phyloP scores from a whole-genome alignment of 495 filamentous ascomycete species.

The Aspergillus egyptiacus region DNA sequence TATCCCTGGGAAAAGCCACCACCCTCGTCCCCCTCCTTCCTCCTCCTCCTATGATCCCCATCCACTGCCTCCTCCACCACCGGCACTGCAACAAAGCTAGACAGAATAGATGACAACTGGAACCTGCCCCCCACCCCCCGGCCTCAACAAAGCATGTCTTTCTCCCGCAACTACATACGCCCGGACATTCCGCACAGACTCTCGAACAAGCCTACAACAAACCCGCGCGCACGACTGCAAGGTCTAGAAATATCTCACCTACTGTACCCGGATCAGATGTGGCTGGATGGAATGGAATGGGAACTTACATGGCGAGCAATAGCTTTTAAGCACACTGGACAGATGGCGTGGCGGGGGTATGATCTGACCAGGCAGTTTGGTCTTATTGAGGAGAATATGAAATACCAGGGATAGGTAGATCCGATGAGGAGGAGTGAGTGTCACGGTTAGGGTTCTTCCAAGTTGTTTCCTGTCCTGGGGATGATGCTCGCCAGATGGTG shows the following conservation, averaged over 20 bases:
- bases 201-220: conserved; percentile 19
- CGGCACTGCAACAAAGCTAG: conserved; percentile 3
- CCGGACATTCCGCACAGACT: conserved; percentile 9
- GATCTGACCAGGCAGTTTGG: conserved; percentile 16
- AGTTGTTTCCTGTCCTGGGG: conserved; percentile 12
- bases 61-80: neutral
- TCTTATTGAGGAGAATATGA: conserved; percentile 18
- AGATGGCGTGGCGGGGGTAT: conserved; percentile 15
- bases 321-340: conserved; percentile 17
- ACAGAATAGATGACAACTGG: conserved; percentile 8
- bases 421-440: too few species aligned
- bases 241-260: conserved; percentile 3
- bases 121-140: too few species aligned
- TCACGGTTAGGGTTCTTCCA: too few species aligned
- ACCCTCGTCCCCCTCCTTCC: too few species aligned
- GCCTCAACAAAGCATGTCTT: too few species aligned
- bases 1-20: too few species aligned
- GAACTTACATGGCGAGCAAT: conserved; percentile 13
- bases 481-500: conserved; percentile 7
- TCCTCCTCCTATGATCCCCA: neutral
- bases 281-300: conserved; percentile 20
- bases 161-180: conserved; percentile 8
- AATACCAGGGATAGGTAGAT: too few species aligned
- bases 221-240: too few species aligned
- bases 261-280: conserved; percentile 18